Base-by-base conservation (phyloP, 768 basidiomycete species). In the Mycena kentingensis region DNA sequence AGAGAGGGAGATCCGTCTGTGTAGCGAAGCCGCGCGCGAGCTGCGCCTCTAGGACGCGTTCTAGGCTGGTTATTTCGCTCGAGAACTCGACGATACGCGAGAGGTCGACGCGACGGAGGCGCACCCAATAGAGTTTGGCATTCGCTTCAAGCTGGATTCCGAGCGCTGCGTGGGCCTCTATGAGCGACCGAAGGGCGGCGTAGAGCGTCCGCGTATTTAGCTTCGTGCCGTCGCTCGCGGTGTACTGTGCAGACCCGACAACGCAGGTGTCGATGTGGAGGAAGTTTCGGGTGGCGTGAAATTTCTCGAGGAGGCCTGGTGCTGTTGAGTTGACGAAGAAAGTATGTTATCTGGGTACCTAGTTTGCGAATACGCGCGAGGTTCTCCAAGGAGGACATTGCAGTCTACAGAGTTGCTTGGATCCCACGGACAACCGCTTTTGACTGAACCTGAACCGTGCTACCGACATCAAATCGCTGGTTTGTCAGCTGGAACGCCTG, bases 1-100 rank as follows among this genome's bases (percentile, higher is more conserved):
- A 77, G 5, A 75, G 65, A 3, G 73, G 73, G 7, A 62, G n/a
- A 19, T 62, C 57, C 1, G 51, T 52, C 13, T 52, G 38, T 0
- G 64, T 61, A 19, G 68, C 64, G 50, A 72, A 67, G 6, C 62
- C 53, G 3, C 44, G 58, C 27, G 54, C 32, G n/a, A 75, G 44
- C 24, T 70, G 55, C 12, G 46, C 48, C 42, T 69, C 62, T 13
- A 72, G 34, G 15, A 62, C 57, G 1, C 37, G 48, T 31, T 61
- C 47, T 3, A 73, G 54, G 32, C 61, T 38, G n/a, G 52, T 26
- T 7, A 28, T 61, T 8, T 65, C 61, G n/a, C n/a, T n/a, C 25
- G 50, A 55, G 47, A 70, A 73, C 18, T 62, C 46, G 24, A 76
- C 67, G 26, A 71, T 57, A 18, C 63, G 35, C 10, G 59, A 50